Conservation (phyloP, 192 early-diverging fungal species). For the Coemansia sp. region DNA sequence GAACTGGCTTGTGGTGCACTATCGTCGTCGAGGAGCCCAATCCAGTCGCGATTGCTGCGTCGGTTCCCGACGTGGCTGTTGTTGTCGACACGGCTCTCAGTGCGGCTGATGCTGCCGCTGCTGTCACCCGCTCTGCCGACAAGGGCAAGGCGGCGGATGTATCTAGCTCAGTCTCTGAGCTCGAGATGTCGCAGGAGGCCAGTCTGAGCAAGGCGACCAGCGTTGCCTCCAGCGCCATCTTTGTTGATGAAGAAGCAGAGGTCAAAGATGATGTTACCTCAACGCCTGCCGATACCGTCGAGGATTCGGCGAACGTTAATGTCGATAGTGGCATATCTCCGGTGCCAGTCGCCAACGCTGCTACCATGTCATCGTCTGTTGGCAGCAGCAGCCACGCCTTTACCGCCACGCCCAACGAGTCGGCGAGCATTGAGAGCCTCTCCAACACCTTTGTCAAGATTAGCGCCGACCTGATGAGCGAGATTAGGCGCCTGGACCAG, state of each 20-base stretch:
- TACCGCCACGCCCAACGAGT: conserved; percentile 2
- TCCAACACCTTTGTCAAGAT: conserved; percentile 50
- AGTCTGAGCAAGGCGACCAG: neutral
- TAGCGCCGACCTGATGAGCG: conserved; percentile 43
- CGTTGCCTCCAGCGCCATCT: conserved; percentile 3
- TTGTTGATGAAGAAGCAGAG: neutral
- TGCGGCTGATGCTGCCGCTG: neutral
- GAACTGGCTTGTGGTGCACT: conserved; percentile 68
- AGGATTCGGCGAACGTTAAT: neutral
- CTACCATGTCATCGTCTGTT: neutral
- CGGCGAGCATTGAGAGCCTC: conserved; percentile 29
- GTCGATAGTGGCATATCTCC: neutral
- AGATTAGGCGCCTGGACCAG: conserved; percentile 43
- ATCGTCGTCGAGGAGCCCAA: conserved; percentile 55
- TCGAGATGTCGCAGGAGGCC: neutral
- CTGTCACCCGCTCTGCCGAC: neutral
- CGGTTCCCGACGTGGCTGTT: neutral
- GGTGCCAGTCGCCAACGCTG: neutral
- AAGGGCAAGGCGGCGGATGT: conserved; percentile 2
- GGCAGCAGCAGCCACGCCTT: conserved; percentile 6
- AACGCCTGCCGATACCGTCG: neutral
- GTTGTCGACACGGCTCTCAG: neutral
- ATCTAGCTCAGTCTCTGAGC: neutral
- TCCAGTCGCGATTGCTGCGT: neutral
- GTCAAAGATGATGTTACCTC: neutral